Conservation (phyloP, 2,329 filamentous ascomycete genomes). For the Venturia asperata region DNA sequence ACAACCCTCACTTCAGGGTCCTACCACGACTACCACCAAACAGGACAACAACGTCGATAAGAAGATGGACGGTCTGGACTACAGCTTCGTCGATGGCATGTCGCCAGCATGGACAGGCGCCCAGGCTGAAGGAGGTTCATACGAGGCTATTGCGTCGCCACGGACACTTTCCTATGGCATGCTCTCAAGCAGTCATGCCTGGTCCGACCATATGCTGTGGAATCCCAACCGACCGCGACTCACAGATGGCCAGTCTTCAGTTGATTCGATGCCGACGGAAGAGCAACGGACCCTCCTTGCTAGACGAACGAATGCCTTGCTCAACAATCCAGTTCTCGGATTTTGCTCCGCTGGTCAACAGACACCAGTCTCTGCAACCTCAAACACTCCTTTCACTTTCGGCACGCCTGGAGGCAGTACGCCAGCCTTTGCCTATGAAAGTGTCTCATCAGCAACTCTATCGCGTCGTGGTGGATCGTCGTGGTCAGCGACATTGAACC, state of each 20-base stretch:
- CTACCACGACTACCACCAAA: not conserved
- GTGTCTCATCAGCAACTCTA: not conserved
- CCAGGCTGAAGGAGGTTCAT: not conserved
- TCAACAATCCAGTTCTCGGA: not conserved
- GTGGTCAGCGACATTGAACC: not conserved
- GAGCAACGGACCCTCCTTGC: not conserved
- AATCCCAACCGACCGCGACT: not conserved
- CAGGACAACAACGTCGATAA: not conserved
- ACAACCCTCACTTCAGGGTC: not conserved
- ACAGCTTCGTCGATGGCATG: slow-evolving; percentile 6
- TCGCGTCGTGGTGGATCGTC: not conserved
- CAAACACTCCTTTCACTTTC: slow-evolving; percentile 9
- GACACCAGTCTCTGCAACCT: slow-evolving; percentile 1
- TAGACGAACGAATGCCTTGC: not conserved
- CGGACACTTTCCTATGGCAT: not conserved
- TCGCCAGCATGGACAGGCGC: not conserved
- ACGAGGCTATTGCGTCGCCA: not conserved
- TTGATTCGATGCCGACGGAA: not conserved
- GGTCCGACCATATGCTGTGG: slow-evolving; percentile 10
- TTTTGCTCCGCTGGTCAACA: not conserved
- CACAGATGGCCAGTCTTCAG: not conserved
- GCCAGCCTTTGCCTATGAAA: slow-evolving; percentile 1
- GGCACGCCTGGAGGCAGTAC: slow-evolving; percentile 4
- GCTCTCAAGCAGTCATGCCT: slow-evolving; percentile 8
- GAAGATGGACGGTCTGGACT: slow-evolving; percentile 2